Base-by-base conservation (phyloP, 1,139 yeast genomes). In the Meyerozyma smithsonii region DNA sequence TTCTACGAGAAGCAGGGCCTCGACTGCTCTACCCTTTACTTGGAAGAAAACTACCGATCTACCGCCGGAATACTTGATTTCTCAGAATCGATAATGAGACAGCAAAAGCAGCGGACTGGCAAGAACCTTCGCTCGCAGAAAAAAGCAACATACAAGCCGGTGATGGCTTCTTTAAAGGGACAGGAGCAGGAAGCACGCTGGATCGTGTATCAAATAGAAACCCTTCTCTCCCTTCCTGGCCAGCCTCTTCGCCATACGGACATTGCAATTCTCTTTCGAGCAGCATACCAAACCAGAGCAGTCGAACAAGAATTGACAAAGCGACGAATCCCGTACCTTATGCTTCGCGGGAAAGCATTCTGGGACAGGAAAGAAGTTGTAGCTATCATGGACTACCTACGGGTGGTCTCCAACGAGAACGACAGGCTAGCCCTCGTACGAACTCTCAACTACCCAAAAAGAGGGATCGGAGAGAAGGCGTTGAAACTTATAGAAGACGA, bases 41-140 rank as follows among this genome's bases (percentile, higher is more conserved):
- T 92, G 40, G 69, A 72, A 24, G 79, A 83, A 45, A 92, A 90
- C 57, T 92, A 90, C 58, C 66, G 98, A 37, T 89, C 97, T 0
- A 80, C 95, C 0, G 67, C 72, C 28, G 77, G 72, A 20, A 84
- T 92, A 28, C 62, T 92, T 8, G 61, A 72, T 25, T 55, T 82
- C 6, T 84, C 96, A 8, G 89, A 84, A 48, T 50, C 58, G 0
- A 58, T 90, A 10, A 89, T 92, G 76, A 63, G 69, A 36, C 83
- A 80, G 46, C 90, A 84, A 49, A 37, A 45, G 5, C 56, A 60
- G 10, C 65, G 89, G 38, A 58, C 61, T 1, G 42, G 52, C 2
- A 77, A 79, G 43, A 51, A 59, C 0, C 59, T 84, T 20, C 54
- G 51, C 8, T 77, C 89, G 0, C 83, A 77, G 45, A 53, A 59